Evolutionary conservation across 108 stramenopile species (phyloP).

Genomic region (Nitzschia putrida): DNA sequence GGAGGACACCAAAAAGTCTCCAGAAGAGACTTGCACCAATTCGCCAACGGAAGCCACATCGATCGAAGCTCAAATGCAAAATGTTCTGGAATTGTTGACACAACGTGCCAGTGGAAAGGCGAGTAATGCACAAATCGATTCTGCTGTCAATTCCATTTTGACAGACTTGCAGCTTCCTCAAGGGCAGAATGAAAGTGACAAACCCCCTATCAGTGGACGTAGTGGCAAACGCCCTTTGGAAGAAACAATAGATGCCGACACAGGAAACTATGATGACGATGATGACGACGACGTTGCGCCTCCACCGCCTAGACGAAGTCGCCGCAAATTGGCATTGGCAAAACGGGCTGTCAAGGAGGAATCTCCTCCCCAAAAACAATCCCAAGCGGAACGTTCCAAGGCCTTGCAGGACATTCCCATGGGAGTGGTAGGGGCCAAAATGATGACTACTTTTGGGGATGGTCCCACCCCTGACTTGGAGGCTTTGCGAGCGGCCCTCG

Average conservation of each 20-base stretch:
- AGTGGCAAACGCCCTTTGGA: conserved; percentile 25
- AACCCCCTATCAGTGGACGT: neutral
- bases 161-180: neutral
- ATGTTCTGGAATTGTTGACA: conserved; percentile 51
- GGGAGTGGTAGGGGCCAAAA: conserved; percentile 66
- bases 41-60: neutral
- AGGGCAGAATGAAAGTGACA: neutral
- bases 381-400: neutral
- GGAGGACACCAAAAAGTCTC: neutral
- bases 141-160: conserved; percentile 53
- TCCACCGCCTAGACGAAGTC: conserved; percentile 5
- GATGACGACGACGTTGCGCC: conserved; percentile 14
- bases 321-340: neutral
- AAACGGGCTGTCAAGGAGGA: no score
- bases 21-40: neutral
- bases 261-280: conserved; percentile 38
- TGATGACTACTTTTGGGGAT: conserved; percentile 84
- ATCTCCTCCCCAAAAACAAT: no score
- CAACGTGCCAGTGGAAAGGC: conserved; percentile 61
- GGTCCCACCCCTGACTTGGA: conserved; percentile 57
- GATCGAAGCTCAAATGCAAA: conserved; percentile 49
- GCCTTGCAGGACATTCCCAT: conserved; percentile 53
- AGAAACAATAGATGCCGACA: conserved; percentile 23
- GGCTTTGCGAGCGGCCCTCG: conserved; percentile 51
- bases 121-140: conserved; percentile 59